Evolutionary conservation across 345 rosid genomes (phyloP).

Genomic region (Aquilaria malaccensis): DNA sequence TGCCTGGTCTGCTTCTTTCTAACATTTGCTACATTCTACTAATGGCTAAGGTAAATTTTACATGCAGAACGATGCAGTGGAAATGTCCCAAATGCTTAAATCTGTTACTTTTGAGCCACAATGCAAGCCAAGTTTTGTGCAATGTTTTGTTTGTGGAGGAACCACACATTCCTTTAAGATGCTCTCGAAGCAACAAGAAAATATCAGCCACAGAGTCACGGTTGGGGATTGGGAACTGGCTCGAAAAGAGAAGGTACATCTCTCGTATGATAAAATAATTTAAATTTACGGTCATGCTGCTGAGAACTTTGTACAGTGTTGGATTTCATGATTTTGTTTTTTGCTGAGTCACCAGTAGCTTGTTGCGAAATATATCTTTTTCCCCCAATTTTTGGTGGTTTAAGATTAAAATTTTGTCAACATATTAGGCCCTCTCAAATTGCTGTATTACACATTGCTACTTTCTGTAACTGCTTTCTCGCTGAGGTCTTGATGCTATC

Average conservation of each 20-base stretch:
- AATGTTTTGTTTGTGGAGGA: constrained; percentile 50
- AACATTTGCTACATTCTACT: neutral
- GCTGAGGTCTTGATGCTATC: neutral
- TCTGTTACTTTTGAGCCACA: constrained; percentile 31
- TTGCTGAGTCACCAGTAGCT: neutral
- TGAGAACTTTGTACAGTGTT: neutral
- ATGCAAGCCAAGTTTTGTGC: constrained; percentile 26
- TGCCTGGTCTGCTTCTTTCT: neutral
- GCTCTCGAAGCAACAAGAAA: constrained; percentile 35
- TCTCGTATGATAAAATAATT: no score
- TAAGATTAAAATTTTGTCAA: constrained; percentile 1
- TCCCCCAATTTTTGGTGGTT: neutral
- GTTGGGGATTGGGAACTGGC: constrained; percentile 32
- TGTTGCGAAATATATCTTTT: neutral
- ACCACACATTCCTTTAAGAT: constrained; percentile 47
- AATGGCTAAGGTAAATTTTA: constrained; percentile 4
- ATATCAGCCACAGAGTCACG: constrained; percentile 16
- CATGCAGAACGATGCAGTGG: constrained; percentile 65
- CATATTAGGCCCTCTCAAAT: neutral
- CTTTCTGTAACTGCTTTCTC: neutral
- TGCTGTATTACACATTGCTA: neutral
- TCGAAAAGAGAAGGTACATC: constrained; percentile 45
- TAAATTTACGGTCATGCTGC: no score
- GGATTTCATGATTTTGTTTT: constrained; percentile 1
- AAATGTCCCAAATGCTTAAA: constrained; percentile 42